Evolutionary conservation across 2,329 filamentous ascomycete species (phyloP).

Genomic region (Colletotrichum agaves): DNA sequence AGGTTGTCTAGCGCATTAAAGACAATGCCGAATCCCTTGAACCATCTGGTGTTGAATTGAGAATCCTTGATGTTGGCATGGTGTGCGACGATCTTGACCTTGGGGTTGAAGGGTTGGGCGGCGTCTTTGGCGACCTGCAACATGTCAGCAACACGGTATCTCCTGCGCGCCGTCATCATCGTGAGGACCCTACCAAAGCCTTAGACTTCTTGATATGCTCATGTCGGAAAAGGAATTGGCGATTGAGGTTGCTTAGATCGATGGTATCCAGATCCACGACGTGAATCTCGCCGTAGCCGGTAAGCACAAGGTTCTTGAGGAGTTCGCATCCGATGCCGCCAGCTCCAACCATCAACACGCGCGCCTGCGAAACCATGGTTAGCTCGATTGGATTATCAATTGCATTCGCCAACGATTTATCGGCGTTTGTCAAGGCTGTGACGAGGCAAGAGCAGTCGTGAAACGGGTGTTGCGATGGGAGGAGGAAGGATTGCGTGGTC

Average conservation of each 20-base stretch:
- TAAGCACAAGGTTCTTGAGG: constrained; percentile 93
- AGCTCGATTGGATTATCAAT: constrained; percentile 42
- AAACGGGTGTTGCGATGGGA: not conserved
- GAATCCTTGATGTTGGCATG: constrained; percentile 95
- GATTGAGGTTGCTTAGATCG: constrained; percentile 96
- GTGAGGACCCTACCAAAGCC: constrained; percentile 73
- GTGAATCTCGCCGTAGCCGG: constrained; percentile 91
- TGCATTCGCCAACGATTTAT: constrained; percentile 5
- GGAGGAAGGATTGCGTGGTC: constrained; percentile 22
- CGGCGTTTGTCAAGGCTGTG: not conserved
- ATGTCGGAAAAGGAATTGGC: constrained; percentile 95
- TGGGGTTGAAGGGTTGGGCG: constrained; percentile 89
- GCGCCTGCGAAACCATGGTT: constrained; percentile 68
- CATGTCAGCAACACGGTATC: constrained; percentile 12
- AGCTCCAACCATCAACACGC: constrained; percentile 92
- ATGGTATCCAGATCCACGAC: constrained; percentile 98
- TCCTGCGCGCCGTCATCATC: constrained; percentile 12
- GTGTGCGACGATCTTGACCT: constrained; percentile 85
- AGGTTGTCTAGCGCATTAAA: constrained; percentile 98
- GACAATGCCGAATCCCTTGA: constrained; percentile 82
- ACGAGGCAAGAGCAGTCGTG: not conserved
- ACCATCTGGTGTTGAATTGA: constrained; percentile 90
- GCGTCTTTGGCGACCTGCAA: constrained; percentile 89
- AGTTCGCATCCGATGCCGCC: constrained; percentile 98
- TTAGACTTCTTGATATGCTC: constrained; percentile 99